Evolutionary conservation across 495 filamentous ascomycete genomes (phyloP), one percentile per base, ranked within the genome.

Genomic region (Physcia stellaris): DNA sequence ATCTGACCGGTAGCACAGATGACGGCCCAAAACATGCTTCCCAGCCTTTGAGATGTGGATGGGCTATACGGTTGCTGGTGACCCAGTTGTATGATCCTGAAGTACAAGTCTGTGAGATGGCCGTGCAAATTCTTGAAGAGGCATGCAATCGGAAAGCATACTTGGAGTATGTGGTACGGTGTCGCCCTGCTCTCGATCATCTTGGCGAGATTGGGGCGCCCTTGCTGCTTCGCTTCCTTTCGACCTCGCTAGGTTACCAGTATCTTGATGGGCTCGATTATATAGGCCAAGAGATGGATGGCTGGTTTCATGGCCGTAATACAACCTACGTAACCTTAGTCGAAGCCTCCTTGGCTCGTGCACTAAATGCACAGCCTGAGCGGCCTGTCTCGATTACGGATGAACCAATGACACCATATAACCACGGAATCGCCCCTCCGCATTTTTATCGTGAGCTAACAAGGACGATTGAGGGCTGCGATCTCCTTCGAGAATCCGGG

Each of bases 211-310:
- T 98, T 50, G 92, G 92, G 5, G 90, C 90, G 29, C 90, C 90
- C 2, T 64, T 98, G 20, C 74, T 98, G 15, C 66, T 98, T 41
- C 79, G 90, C 48, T 98, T 98, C 53, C 56, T 98, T 37, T 94
- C 86, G 2, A 95, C 92, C 0, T 92, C 84, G 0, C 83, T 95
- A 23, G 90, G 90, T 4, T 98, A 98, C 47, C 87, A 96, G 59
- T 98, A 98, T 57, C 65, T 98, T 3, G 85, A 98, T 56, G 90
- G 86, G 6, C 68, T 98, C 13, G 90, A 98, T 57, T 98, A 98
- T 49, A 98, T 98, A 53, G 90, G 85, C 28, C 86, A 90, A 48
- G 92, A 96, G 53, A 98, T 98, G 90, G 90, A 98, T 52, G 90
- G 96, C 57, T 98, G 90, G 90, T 98, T 95, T 53, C 72, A 80